phyloP scores from a whole-genome alignment of 2,329 filamentous ascomycete genomes.

The Paraconiothyrium brasiliense region DNA sequence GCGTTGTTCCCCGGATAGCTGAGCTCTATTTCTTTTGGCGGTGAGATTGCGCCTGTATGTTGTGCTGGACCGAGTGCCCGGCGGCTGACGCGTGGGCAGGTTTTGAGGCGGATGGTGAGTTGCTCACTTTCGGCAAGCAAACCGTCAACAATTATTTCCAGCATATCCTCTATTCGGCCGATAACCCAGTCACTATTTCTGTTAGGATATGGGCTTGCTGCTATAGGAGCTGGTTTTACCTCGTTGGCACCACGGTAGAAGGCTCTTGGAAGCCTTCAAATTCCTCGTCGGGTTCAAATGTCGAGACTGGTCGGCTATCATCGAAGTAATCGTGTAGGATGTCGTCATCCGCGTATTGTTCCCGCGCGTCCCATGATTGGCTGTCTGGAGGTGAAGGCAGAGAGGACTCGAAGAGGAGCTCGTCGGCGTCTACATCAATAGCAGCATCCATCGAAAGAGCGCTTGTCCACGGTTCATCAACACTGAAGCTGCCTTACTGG shows the following conservation, averaged over 20 bases:
- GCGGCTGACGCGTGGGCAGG: conserved; percentile 37
- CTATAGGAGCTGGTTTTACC: conserved; percentile 5
- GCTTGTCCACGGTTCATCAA: not conserved
- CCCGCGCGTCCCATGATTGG: conserved; percentile 22
- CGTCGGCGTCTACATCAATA: conserved; percentile 33
- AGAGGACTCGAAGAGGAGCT: conserved; percentile 40
- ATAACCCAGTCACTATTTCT: conserved; percentile 53
- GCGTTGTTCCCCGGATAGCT: conserved; percentile 65
- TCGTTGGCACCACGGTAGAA: conserved; percentile 6
- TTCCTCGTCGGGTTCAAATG: not conserved
- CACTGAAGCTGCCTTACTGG: not conserved
- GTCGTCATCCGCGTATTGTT: conserved; percentile 32
- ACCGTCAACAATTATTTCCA: conserved; percentile 62
- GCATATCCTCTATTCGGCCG: conserved; percentile 64
- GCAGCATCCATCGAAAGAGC: conserved; percentile 32
- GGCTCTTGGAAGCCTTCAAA: not conserved
- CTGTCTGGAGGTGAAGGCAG: conserved; percentile 25
- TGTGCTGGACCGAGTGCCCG: conserved; percentile 21
- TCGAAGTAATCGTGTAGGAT: conserved; percentile 30
- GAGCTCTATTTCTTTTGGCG: conserved; percentile 37
- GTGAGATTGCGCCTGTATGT: conserved; percentile 18
- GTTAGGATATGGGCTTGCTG: conserved; percentile 17
- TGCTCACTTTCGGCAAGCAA: conserved; percentile 59
- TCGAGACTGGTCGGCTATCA: conserved; percentile 1
- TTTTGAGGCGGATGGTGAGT: conserved; percentile 61